phyloP scores from a whole-genome alignment of 805 yeast species.

The Hanseniaspora thailandica region DNA sequence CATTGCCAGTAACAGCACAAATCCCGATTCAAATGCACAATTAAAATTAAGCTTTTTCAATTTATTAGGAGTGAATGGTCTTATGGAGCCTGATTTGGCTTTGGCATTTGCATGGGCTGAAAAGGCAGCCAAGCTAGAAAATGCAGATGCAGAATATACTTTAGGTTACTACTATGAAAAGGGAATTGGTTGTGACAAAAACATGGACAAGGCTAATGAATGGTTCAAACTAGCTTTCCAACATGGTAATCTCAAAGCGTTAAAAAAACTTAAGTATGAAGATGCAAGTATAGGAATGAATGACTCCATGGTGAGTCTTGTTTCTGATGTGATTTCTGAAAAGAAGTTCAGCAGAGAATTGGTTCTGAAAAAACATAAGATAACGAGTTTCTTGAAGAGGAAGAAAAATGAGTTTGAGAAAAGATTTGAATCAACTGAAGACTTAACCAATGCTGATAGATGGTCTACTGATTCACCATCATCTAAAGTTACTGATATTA shows the following conservation, averaged over 20 bases:
- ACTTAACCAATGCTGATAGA: too few relatives aligned
- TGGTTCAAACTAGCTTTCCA: slow-evolving; percentile 74
- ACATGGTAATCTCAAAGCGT: slow-evolving; percentile 43
- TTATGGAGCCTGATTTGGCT: slow-evolving; percentile 58
- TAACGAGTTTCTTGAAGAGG: neutral
- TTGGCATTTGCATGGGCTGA: slow-evolving; percentile 95
- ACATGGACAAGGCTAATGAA: slow-evolving; percentile 44
- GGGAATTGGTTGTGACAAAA: slow-evolving; percentile 72
- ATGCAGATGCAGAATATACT: slow-evolving; percentile 74
- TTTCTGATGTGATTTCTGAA: neutral
- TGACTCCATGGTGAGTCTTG: neutral
- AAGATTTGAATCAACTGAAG: neutral
- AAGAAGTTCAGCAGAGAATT: neutral
- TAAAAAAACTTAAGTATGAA: neutral
- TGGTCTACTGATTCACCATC: neutral
- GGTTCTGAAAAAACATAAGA: neutral
- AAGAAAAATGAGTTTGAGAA: neutral
- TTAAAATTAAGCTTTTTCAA: slow-evolving; percentile 95
- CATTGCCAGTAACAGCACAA: slow-evolving; percentile 59
- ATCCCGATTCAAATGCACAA: slow-evolving; percentile 81
- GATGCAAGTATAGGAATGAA: neutral
- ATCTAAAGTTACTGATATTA: neutral
- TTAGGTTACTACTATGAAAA: slow-evolving; percentile 72
- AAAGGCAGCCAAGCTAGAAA: slow-evolving; percentile 65
- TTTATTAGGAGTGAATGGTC: slow-evolving; percentile 79